Conservation (phyloP, 1,139 yeast species). For the Pichia sp. region DNA sequence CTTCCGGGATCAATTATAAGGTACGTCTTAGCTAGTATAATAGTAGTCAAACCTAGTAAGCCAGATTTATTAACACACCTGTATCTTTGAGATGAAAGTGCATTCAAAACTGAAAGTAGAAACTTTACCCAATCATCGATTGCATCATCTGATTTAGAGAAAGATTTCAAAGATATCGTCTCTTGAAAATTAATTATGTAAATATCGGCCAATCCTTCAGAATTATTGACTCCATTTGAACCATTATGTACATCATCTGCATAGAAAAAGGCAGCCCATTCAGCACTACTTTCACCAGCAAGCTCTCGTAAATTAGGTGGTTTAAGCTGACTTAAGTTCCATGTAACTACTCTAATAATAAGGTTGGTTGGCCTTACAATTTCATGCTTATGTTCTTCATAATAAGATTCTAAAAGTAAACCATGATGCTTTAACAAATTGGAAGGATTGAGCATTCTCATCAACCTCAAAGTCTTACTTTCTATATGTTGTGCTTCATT, state of each 20-base stretch:
- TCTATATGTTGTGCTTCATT: background rate
- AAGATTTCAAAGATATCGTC: constrained; percentile 41
- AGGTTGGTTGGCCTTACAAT: constrained; percentile 10
- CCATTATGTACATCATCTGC: constrained; percentile 16
- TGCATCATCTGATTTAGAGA: constrained; percentile 37
- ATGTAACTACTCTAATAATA: constrained; percentile 31
- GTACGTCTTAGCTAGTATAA: constrained; percentile 30
- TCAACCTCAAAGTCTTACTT: constrained; percentile 11
- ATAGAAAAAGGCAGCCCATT: constrained; percentile 14
- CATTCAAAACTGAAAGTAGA: constrained; percentile 25
- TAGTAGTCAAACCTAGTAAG: constrained; percentile 41
- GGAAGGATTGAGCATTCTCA: constrained; percentile 22
- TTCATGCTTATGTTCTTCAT: constrained; percentile 14
- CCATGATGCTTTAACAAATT: constrained; percentile 18
- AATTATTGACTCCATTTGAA: constrained; percentile 16
- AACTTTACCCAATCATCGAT: constrained; percentile 33
- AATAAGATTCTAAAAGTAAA: constrained; percentile 17
- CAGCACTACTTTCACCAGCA: constrained; percentile 11
- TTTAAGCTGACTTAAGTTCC: constrained; percentile 42
- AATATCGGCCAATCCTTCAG: constrained; percentile 29
- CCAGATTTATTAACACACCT: constrained; percentile 35
- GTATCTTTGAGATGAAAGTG: constrained; percentile 24
- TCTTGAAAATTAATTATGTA: constrained; percentile 45
- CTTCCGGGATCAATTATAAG: constrained; percentile 7
- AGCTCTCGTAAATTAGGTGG: constrained; percentile 14